Evolutionary conservation across 345 rosid genomes (phyloP).

Genomic region (Hirschfeldia incana): DNA sequence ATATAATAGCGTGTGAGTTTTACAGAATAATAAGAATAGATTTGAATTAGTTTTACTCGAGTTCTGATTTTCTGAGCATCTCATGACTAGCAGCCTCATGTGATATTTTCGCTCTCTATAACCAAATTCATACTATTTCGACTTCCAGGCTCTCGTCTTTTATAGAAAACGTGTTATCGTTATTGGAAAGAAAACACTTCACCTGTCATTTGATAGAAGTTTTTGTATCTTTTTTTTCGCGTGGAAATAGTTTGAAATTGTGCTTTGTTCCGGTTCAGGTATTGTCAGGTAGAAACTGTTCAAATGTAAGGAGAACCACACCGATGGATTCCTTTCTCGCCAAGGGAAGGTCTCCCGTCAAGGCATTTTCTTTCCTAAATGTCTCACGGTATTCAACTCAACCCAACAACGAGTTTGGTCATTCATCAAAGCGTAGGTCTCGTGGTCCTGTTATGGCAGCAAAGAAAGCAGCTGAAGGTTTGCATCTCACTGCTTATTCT

Average conservation of each 20-base stretch:
- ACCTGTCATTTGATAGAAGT: background rate
- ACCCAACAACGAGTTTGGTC: conserved; percentile 44
- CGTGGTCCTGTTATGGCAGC: conserved; percentile 96
- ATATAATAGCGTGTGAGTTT: background rate
- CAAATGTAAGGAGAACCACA: conserved; percentile 49
- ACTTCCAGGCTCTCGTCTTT: background rate
- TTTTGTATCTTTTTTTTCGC: background rate
- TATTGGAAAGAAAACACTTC: background rate
- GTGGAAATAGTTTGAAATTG: conserved; percentile 14
- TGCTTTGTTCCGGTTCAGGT: conserved; percentile 45
- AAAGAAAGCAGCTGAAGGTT: conserved; percentile 76
- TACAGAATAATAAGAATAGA: background rate
- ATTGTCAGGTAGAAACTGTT: conserved; percentile 51
- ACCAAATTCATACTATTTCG: background rate
- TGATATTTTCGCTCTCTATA: background rate
- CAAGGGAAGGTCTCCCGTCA: conserved; percentile 49
- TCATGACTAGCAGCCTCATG: background rate
- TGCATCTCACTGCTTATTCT: conserved; percentile 3
- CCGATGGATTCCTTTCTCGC: conserved; percentile 42
- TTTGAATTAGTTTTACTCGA: background rate
- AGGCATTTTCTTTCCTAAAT: conserved; percentile 50
- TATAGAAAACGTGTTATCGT: background rate
- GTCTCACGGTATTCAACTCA: conserved; percentile 45
- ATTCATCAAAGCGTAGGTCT: conserved; percentile 76
- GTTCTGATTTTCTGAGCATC: background rate